Evolutionary conservation across 768 basidiomycete species (phyloP), one percentile per base, ranked within the genome.

Genomic region (Russula foetens): DNA sequence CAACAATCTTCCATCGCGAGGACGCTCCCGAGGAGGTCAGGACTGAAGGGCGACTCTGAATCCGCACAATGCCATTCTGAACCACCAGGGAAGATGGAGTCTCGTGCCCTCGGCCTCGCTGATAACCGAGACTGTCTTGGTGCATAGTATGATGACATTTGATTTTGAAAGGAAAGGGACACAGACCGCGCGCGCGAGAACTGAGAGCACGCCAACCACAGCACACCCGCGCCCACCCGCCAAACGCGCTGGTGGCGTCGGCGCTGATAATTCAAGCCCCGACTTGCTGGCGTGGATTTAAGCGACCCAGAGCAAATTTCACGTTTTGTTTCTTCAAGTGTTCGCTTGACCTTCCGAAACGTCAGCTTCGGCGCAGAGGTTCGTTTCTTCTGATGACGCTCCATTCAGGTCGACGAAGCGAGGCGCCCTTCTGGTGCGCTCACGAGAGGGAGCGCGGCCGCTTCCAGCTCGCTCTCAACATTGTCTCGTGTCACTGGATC

Each of bases 1-100:
- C 87, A 90, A 66, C 88, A 90, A 65, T 89, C 86, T 66, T 90
- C 86, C 80, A 90, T 83, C 0, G 85, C 84, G 65, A 79, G 74
- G 4, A 91, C 89, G 67, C 89, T 90, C 72, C 90, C 89, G 54
- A 78, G 79, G 19, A 91, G 75, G 71, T 83, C 83, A 0, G 83
- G 86, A 3, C 87, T 87, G 67, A 87, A 90, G 58, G 80, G 77
- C 0, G 83, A 80, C 62, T 85, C 79, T 6, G 73, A 77, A 45
- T 90, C 88, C 0, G 81, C 81, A 1, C 83, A 77, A 65, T 87
- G 82, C n/a, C 80, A 70, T 19, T 86, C 84, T 35, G 85, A 77
- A 5, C 84, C 81, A n/a, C 83, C 78, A 1, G 82, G 73, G 69
- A 90, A 91, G 9, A 90, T 75, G 2, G 89, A 90, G 39, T 89